phyloP scores from a whole-genome alignment of 1,139 yeast species.

The Nematodospora anomalae region DNA sequence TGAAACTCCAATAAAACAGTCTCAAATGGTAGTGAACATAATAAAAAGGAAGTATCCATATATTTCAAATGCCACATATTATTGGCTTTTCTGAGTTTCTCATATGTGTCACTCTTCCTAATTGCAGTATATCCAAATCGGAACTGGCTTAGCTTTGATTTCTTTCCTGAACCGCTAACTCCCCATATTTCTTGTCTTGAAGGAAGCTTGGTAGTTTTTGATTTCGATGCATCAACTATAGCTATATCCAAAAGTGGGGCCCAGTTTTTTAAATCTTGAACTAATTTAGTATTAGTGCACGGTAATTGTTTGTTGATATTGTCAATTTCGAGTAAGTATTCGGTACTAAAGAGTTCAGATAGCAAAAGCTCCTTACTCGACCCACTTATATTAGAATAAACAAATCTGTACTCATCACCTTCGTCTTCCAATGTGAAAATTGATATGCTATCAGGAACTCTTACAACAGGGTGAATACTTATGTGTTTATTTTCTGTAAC shows the following conservation, averaged over 20 bases:
- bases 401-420: constrained; percentile 22
- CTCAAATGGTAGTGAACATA: constrained; percentile 40
- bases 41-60: constrained; percentile 23
- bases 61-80: constrained; percentile 19
- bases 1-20: constrained; percentile 37
- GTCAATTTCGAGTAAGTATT: constrained; percentile 16
- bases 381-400: constrained; percentile 37
- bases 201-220: constrained; percentile 19
- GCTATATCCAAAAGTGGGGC: constrained; percentile 48
- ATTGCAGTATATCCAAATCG: constrained; percentile 38
- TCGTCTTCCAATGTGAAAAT: constrained; percentile 30
- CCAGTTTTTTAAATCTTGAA: constrained; percentile 46
- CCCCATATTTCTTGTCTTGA: constrained; percentile 47
- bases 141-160: constrained; percentile 40
- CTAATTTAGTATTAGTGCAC: constrained; percentile 14
- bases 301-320: constrained; percentile 12
- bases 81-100: constrained; percentile 29
- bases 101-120: constrained; percentile 28
- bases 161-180: constrained; percentile 42
- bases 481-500: constrained; percentile 16
- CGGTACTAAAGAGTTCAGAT: constrained; percentile 15
- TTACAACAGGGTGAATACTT: constrained; percentile 21
- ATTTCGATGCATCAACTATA: constrained; percentile 29
- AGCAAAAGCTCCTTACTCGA: constrained; percentile 31
- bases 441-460: constrained; percentile 35